These are phyloP conservation scores for Penicillium nucicola DNA, from an alignment of 495 filamentous ascomycete genomes.

Conservation along the genomic window DNA sequence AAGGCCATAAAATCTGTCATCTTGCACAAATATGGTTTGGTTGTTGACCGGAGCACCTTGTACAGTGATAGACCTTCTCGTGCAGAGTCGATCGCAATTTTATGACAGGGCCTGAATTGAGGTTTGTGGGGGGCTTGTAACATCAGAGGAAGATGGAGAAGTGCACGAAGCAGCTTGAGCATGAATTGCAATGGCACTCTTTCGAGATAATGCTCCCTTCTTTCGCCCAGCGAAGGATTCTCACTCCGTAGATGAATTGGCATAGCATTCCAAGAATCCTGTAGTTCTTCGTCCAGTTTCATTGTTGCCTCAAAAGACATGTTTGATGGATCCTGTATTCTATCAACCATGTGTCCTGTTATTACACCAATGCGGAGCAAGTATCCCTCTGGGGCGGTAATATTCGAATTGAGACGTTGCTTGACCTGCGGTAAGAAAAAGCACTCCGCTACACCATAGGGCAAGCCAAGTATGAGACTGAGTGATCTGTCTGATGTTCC, in stretches of 20 bases:
- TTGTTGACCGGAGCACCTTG: conserved; percentile 35
- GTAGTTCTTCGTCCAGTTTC: conserved; percentile 46
- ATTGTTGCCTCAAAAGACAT: conserved; percentile 40
- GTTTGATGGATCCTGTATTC: conserved; percentile 39
- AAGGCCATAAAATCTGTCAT: conserved; percentile 55
- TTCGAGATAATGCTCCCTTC: conserved; percentile 23
- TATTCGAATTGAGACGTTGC: conserved; percentile 15
- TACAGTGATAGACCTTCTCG: conserved; percentile 44
- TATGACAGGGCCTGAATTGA: conserved; percentile 36
- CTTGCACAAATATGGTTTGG: conserved; percentile 46
- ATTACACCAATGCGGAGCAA: conserved; percentile 33
- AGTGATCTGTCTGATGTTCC: conserved; percentile 42
- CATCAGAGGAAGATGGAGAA: conserved; percentile 56
- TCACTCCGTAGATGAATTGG: conserved; percentile 30
- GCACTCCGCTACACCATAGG: conserved; percentile 39
- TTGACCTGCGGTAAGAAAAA: conserved; percentile 29
- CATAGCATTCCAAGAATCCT: conserved; percentile 35
- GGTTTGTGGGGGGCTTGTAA: conserved; percentile 43
- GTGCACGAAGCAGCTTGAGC: conserved; percentile 40
- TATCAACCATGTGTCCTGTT: conserved; percentile 49
- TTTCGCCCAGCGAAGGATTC: conserved; percentile 9
- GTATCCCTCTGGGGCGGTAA: conserved; percentile 22
- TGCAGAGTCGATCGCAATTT: conserved; percentile 45
- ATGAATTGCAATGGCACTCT: conserved; percentile 43
- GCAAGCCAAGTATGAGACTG: conserved; percentile 49